Conservation (phyloP, 176 grass and related monocot species). For the Saccharum officinarum region DNA sequence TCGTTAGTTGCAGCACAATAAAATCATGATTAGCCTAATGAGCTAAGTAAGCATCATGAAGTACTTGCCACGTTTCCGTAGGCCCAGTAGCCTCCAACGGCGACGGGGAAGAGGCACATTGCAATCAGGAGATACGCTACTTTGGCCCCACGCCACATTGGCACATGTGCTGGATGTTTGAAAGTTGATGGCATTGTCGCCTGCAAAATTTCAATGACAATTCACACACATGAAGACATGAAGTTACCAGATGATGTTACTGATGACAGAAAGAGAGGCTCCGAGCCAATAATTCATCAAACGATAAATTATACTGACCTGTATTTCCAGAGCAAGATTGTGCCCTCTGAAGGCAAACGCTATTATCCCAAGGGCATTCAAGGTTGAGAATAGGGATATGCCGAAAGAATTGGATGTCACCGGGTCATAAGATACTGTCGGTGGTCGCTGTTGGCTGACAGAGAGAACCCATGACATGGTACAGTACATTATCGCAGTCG, state of each 20-base stretch:
- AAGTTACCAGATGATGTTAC: neutral
- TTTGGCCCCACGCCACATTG: slow-evolving; percentile 97
- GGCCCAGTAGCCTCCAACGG: slow-evolving; percentile 92
- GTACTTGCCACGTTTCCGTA: slow-evolving; percentile 93
- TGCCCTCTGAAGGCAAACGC: slow-evolving; percentile 97
- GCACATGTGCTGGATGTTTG: slow-evolving; percentile 94
- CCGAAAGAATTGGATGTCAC: slow-evolving; percentile 49
- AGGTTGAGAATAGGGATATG: slow-evolving; percentile 51
- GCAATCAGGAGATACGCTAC: slow-evolving; percentile 83
- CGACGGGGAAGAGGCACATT: slow-evolving; percentile 90
- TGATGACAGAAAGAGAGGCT: neutral
- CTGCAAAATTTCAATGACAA: slow-evolving; percentile 42
- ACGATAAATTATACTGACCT: slow-evolving; percentile 49
- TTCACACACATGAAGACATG: neutral
- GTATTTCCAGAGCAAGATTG: slow-evolving; percentile 96
- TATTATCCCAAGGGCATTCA: slow-evolving; percentile 95
- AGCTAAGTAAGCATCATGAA: slow-evolving; percentile 10
- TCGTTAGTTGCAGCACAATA: slow-evolving; percentile 15
- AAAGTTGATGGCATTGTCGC: slow-evolving; percentile 97
- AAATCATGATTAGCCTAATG: neutral
- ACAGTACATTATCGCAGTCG: slow-evolving; percentile 87
- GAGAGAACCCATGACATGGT: slow-evolving; percentile 97
- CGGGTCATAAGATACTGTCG: slow-evolving; percentile 69
- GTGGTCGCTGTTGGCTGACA: slow-evolving; percentile 57
- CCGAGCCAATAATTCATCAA: neutral